Conservation (phyloP, 164 flowering plant genomes). For the Kingdonia uniflora region DNA sequence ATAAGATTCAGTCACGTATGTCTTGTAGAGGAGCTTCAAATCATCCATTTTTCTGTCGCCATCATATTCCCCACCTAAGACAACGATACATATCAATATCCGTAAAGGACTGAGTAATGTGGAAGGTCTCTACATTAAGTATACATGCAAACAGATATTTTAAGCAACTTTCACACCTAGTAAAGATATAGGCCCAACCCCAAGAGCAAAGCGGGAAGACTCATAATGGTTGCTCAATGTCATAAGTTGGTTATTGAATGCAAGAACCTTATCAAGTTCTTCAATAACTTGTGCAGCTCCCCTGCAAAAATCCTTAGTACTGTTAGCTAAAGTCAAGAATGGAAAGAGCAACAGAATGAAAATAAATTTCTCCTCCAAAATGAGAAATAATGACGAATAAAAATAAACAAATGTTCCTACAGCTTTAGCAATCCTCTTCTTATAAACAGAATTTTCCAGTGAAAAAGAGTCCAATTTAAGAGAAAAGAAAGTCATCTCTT, state of each 20-base stretch:
- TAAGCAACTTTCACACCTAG: constrained; percentile 35
- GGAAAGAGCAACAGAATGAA: not conserved
- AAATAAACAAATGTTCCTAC: too few species aligned
- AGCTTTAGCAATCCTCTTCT: too few species aligned
- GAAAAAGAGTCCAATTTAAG: too few species aligned
- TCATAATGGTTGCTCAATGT: constrained; percentile 59
- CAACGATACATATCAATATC: constrained; percentile 6
- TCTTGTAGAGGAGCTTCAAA: constrained; percentile 77
- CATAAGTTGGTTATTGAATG: constrained; percentile 53
- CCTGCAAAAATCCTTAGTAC: constrained; percentile 22
- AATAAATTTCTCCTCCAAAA: too few species aligned
- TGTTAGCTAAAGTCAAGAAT: constrained; percentile 12
- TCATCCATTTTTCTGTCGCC: constrained; percentile 76
- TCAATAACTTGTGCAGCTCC: constrained; percentile 42
- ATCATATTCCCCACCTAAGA: constrained; percentile 88
- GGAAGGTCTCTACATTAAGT: not conserved
- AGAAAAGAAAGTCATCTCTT: too few species aligned
- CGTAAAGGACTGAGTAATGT: too few species aligned
- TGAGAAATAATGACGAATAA: too few species aligned
- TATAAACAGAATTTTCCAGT: too few species aligned
- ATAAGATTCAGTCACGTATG: constrained; percentile 64
- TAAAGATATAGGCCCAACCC: constrained; percentile 76
- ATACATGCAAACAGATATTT: not conserved
- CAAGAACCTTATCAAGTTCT: constrained; percentile 64
- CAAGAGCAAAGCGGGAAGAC: constrained; percentile 56